Conservation (phyloP, 495 filamentous ascomycete species). For the Lophiostoma macrostomum region DNA sequence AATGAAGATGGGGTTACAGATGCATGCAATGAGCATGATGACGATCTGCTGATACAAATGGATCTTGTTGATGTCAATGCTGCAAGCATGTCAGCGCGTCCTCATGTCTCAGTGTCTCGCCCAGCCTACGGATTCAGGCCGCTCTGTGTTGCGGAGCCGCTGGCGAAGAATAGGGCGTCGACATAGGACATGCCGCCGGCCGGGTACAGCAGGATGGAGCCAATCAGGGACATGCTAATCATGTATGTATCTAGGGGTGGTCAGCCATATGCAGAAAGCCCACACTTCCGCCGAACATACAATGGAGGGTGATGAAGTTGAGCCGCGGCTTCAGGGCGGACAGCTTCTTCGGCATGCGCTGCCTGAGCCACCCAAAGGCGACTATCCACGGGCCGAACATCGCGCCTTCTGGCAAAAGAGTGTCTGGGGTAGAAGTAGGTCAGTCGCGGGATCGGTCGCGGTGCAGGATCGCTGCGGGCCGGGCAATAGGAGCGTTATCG, state of each 20-base stretch:
- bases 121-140: conserved; percentile 71
- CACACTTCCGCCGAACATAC: conserved; percentile 43
- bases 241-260: conserved; percentile 67
- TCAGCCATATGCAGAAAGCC: conserved; percentile 4
- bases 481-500: neutral
- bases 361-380: conserved; percentile 45
- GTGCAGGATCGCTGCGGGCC: neutral
- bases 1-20: conserved; percentile 81
- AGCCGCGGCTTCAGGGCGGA: conserved; percentile 58
- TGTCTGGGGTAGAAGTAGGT: neutral
- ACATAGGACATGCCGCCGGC: conserved; percentile 65
- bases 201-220: conserved; percentile 74
- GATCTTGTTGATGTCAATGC: conserved; percentile 69
- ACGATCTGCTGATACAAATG: conserved; percentile 68
- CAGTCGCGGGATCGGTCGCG: neutral
- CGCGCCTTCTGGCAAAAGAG: neutral
- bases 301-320: conserved; percentile 85
- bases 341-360: conserved; percentile 48
- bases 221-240: conserved; percentile 62
- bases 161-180: conserved; percentile 83
- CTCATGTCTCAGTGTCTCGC: neutral
- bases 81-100: conserved; percentile 28
- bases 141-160: conserved; percentile 81
- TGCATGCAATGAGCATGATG: conserved; percentile 57
- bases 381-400: conserved; percentile 39